Percentiles rank a stretch among this genome's conserved stretches.
Evolutionary conservation across 441 rosid genomes (phyloP).

Genomic region (Erodium trifolium): DNA sequence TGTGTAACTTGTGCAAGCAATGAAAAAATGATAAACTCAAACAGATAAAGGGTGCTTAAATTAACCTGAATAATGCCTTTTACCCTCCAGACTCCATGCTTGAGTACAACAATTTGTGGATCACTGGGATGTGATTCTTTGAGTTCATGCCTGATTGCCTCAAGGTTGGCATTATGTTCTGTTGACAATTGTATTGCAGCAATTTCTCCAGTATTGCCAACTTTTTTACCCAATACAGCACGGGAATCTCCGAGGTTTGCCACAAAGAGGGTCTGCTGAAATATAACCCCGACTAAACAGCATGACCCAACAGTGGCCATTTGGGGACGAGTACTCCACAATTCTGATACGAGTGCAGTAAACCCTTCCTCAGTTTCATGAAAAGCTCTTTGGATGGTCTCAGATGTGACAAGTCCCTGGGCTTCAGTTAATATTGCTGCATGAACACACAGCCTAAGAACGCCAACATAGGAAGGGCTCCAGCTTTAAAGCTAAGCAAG

Average conservation of each 20-base stretch:
- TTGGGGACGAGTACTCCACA: conserved; percentile 68
- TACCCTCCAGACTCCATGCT: conserved; percentile 89
- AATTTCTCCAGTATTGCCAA: conserved; percentile 72
- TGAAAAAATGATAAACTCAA: too few species aligned
- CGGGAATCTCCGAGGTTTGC: conserved; percentile 92
- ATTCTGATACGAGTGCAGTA: conserved; percentile 56
- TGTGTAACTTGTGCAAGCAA: too few species aligned
- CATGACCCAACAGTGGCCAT: conserved; percentile 96
- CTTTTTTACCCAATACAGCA: conserved; percentile 76
- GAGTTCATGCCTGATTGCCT: conserved; percentile 79
- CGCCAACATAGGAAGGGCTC: conserved; percentile 52
- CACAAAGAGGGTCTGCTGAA: conserved; percentile 63
- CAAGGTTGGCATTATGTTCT: conserved; percentile 77
- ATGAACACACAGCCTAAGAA: conserved; percentile 68
- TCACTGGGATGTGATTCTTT: conserved; percentile 76
- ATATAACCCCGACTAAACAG: conserved; percentile 73
- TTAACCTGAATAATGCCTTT: conserved; percentile 91
- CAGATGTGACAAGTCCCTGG: conserved; percentile 67
- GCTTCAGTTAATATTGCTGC: conserved; percentile 64
- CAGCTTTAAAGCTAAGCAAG: neutral
- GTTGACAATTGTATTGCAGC: conserved; percentile 70
- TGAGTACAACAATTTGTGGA: conserved; percentile 65
- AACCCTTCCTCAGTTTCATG: conserved; percentile 94
- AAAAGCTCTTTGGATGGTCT: conserved; percentile 67
- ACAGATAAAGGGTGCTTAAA: too few species aligned